Evolutionary conservation across 2,329 filamentous ascomycete species (phyloP), one percentile per base, ranked within the genome.

Genomic region (Venturia pyrina): DNA sequence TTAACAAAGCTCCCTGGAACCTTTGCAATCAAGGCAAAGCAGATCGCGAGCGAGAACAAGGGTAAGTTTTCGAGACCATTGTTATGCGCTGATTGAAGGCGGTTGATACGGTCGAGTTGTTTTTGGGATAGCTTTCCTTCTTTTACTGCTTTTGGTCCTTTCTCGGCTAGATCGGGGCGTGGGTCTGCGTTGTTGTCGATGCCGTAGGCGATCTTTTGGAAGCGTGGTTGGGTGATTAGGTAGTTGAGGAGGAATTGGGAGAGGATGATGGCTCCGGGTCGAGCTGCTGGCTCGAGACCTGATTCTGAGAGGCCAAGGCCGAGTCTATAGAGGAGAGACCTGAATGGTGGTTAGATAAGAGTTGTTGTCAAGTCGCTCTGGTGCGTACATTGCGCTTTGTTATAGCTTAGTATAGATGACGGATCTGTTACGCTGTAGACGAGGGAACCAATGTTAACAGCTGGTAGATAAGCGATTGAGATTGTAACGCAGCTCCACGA

Each of bases 261-360:
- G 50, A 57, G 50, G 24, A 57, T 57, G 24, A 57, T 57, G 11
- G 50, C 50, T 32, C 50, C 50, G 13, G 50, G 50, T 19, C 50
- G 50, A 57, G 50, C 50, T 57, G 50, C 50, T 17, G 50, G 50
- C 17, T 57, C 50, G 50, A 57, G 50, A 24, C 50, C 50, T 57
- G 50, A 11, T 57, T 32, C 24, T 17, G 50, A 57, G 11, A 57
- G 24, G 15, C 50, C 50, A 24, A 57, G 50, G 34, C 50, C 50
- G 24, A 57, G 50, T 57, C 17, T 57, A 3, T 57, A 57, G 5
- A 57, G 50, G 50, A 57, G 50, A 8, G 50, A 57, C 50, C 32
- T 57, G 3, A 2, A 34, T 28, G 6, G 24, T 57, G 50, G 17
- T 57, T n/a, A 57, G 50, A 50, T 1, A 56, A 10, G 11, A 32